Evolutionary conservation across 2,329 filamentous ascomycete species (phyloP), one percentile per base, ranked within the genome.

Genomic region (Aspergillus japonicus): DNA sequence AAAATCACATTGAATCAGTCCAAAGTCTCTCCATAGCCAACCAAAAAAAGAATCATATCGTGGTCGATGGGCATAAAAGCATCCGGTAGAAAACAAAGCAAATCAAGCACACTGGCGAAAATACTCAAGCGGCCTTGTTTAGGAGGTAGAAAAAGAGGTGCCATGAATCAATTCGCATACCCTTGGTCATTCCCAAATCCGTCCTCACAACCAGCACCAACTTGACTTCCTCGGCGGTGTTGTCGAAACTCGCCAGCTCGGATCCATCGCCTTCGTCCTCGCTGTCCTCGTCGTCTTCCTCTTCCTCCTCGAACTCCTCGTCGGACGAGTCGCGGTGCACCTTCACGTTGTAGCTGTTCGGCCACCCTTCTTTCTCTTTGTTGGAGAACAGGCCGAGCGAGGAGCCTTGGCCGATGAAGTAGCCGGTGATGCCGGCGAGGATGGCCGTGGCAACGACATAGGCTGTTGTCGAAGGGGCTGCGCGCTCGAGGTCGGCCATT

Each of bases 131-230:
- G 2, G 33, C 33, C 11, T 35, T 29, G 6, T 29, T 8, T 10
- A 12, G 14, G 11, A 35, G 3, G 10, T 11, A 35, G 12, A 11
- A 47, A 39, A 57, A 39, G 56, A 21, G 26, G 26, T 26, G 26
- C 26, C 21, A 21, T 21, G 21, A 21, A 21, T 29, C 26, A 29
- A 29, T 29, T 29, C 26, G 75, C 81, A 47, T 81, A 95, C 94
- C 94, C 80, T 96, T 98, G 10, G 90, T 95, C 95, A 99, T 99
- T 69, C 94, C 94, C 69, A 99, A 78, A 79, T 99, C 95, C 19
- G 92, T 96, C 72, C 95, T 82, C 57, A 98, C 94, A 4, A 96
- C 91, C 35, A 99, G 81, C 14, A 97, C 91, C 59, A 98, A 82
- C 80, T 98, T 98, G 81, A 94, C 96, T 76, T 97, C 93, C 77